Evolutionary conservation across 106 monocot genomes (phyloP).

Genomic region (Allium cepa): DNA sequence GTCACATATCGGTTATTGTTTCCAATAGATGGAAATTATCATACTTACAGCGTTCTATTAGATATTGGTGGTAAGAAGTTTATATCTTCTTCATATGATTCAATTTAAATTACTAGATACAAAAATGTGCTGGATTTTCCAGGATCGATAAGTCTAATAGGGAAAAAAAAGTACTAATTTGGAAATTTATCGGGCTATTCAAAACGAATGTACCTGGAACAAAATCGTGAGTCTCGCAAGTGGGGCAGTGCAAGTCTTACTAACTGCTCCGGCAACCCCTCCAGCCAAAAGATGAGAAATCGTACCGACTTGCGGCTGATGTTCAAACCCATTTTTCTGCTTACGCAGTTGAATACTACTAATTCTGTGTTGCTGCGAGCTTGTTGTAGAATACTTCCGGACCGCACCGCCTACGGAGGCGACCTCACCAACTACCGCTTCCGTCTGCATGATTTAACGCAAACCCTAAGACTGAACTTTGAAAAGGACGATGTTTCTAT

Average conservation of each 20-base stretch:
- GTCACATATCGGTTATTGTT: too few relatives aligned
- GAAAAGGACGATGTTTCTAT: not conserved
- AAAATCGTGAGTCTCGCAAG: constrained; percentile 94
- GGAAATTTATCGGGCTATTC: too few relatives aligned
- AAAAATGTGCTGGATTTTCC: too few relatives aligned
- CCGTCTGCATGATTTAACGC: constrained; percentile 31
- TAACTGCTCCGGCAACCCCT: constrained; percentile 85
- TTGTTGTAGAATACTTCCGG: constrained; percentile 21
- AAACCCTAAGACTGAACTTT: constrained; percentile 4
- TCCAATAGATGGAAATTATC: too few relatives aligned
- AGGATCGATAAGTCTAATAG: too few relatives aligned
- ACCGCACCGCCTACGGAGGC: constrained; percentile 18
- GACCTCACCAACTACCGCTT: constrained; percentile 30
- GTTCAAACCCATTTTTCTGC: constrained; percentile 33
- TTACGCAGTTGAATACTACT: constrained; percentile 2
- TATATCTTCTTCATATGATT: too few relatives aligned
- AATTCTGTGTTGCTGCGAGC: not conserved
- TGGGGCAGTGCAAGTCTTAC: constrained; percentile 99
- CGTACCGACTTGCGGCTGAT: constrained; percentile 56
- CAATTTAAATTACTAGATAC: too few relatives aligned
- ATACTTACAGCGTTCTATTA: too few relatives aligned
- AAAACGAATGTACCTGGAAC: constrained; percentile 52
- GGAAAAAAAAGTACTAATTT: too few relatives aligned
- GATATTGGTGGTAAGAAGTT: too few relatives aligned
- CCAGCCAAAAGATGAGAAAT: constrained; percentile 64